These are phyloP conservation scores for Candida peoriensis DNA, from an alignment of 805 yeast genomes.

Conservation along the genomic window DNA sequence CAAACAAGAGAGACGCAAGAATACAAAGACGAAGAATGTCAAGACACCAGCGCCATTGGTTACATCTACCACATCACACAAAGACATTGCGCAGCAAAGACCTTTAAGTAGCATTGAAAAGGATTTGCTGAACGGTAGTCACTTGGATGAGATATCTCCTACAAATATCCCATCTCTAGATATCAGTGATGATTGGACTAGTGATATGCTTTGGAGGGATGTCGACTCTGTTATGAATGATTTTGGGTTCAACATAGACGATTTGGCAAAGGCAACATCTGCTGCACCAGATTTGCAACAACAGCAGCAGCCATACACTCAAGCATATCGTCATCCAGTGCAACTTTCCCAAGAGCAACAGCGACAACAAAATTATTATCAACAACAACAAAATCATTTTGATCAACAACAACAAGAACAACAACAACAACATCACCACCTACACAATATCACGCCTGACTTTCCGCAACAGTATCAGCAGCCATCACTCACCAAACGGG, in stretches of 20 bases:
- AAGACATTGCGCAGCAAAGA: background rate
- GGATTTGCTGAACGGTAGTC: background rate
- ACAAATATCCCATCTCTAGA: slow-evolving; percentile 26
- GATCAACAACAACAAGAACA: no score
- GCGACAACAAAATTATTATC: no score
- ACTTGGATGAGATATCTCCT: slow-evolving; percentile 18
- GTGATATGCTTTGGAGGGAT: slow-evolving; percentile 56
- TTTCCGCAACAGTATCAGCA: no score
- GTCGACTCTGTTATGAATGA: slow-evolving; percentile 88
- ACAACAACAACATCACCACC: no score
- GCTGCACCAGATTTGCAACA: background rate
- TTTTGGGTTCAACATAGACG: slow-evolving; percentile 73
- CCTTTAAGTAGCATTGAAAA: background rate
- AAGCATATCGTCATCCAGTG: no score
- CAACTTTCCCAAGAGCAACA: no score
- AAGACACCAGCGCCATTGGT: background rate
- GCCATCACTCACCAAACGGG: no score
- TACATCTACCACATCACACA: no score
- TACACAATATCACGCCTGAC: no score
- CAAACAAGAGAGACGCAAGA: background rate
- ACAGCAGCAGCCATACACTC: slow-evolving; percentile 1
- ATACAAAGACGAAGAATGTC: background rate
- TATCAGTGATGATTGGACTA: slow-evolving; percentile 38
- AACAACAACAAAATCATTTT: no score
- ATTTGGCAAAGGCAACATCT: slow-evolving; percentile 7